phyloP scores from a whole-genome alignment of 2,329 filamentous ascomycete genomes.

The Aspergillus neotritici region DNA sequence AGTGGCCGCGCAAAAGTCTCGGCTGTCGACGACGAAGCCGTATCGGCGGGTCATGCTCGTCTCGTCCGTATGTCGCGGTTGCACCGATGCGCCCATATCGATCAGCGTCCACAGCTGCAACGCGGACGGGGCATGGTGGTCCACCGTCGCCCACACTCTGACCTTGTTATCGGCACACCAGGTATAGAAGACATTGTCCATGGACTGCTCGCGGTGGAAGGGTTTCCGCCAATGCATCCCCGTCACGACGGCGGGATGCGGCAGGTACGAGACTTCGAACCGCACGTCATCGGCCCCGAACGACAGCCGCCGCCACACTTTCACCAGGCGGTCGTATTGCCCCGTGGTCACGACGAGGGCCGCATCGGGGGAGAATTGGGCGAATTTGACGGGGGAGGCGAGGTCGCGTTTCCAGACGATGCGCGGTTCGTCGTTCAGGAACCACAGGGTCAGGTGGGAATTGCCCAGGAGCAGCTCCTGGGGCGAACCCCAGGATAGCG shows the following conservation, averaged over 20 bases:
- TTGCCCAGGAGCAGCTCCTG: constrained; percentile 81
- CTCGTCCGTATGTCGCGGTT: constrained; percentile 44
- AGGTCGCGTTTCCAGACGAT: constrained; percentile 68
- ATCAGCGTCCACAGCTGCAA: constrained; percentile 76
- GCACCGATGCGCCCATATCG: constrained; percentile 67
- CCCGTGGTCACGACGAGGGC: constrained; percentile 79
- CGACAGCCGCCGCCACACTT: constrained; percentile 83
- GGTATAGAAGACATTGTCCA: constrained; percentile 86
- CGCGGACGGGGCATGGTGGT: constrained; percentile 64
- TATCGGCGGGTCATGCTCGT: constrained; percentile 50
- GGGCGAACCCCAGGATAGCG: constrained; percentile 78
- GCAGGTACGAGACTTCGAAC: constrained; percentile 85
- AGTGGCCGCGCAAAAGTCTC: constrained; percentile 71
- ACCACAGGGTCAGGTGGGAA: constrained; percentile 64
- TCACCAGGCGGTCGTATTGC: constrained; percentile 72
- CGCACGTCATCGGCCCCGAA: constrained; percentile 77
- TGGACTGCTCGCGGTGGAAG: constrained; percentile 67
- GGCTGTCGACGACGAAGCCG: constrained; percentile 75
- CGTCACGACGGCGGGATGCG: constrained; percentile 77
- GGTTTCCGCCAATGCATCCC: constrained; percentile 80
- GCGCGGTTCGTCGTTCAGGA: constrained; percentile 42
- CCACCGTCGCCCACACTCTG: constrained; percentile 75
- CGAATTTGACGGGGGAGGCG: constrained; percentile 67
- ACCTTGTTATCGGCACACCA: constrained; percentile 75
- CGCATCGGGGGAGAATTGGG: constrained; percentile 78